Percentiles rank a stretch among this genome's conserved stretches.
Evolutionary conservation across 2,329 filamentous ascomycete species (phyloP).

Genomic region (Neonectria hederae): DNA sequence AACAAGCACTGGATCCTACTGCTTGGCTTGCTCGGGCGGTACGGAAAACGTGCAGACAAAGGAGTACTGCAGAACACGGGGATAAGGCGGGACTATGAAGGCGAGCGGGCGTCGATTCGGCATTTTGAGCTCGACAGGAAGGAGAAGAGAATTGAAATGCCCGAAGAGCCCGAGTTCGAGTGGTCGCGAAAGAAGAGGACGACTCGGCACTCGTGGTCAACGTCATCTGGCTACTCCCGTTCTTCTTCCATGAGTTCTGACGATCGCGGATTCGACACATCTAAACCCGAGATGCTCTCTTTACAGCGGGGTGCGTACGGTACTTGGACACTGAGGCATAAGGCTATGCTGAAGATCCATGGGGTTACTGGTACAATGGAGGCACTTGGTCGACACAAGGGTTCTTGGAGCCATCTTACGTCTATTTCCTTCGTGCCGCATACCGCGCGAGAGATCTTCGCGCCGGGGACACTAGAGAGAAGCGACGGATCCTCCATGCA

Average conservation of each 20-base stretch:
- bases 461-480: background rate
- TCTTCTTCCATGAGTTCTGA: conserved; percentile 2
- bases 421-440: conserved; percentile 21
- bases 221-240: background rate
- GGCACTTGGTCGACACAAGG: conserved; percentile 16
- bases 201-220: background rate
- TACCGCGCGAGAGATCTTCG: conserved; percentile 14
- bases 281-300: background rate
- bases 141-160: background rate
- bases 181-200: background rate
- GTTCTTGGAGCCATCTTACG: conserved; percentile 22
- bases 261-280: background rate
- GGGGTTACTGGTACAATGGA: conserved; percentile 13
- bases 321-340: background rate
- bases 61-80: conserved; percentile 11
- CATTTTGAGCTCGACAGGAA: conserved; percentile 2
- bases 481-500: conserved; percentile 5
- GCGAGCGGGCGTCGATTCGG: conserved; percentile 14
- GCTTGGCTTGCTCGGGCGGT: conserved; percentile 17
- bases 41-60: conserved; percentile 16
- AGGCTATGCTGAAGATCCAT: background rate
- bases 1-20: conserved; percentile 21
- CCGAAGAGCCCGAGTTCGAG: background rate
- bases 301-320: conserved; percentile 12
- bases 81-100: conserved; percentile 7